phyloP scores from a whole-genome alignment of 2,329 filamentous ascomycete genomes.

The Tympanopsis confertula region DNA sequence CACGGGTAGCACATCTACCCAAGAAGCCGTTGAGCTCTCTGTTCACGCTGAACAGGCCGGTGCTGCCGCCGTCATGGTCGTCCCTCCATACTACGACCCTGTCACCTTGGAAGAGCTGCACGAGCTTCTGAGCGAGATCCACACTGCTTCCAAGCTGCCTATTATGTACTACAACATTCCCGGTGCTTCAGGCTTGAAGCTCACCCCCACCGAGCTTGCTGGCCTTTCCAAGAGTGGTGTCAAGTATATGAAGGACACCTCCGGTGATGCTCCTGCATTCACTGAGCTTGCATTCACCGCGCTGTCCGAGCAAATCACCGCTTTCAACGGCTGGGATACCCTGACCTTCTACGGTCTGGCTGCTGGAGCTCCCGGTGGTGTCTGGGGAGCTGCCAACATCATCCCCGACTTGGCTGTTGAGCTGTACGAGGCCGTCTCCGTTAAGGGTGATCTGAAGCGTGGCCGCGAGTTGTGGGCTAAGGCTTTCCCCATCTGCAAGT shows the following conservation, averaged over 20 bases:
- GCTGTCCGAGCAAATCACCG: conserved; percentile 24
- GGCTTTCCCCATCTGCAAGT: conserved; percentile 36
- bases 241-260: conserved; percentile 38
- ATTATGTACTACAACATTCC: conserved; percentile 41
- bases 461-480: conserved; percentile 33
- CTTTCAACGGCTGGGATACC: conserved; percentile 41
- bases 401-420: conserved; percentile 34
- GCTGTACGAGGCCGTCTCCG: conserved; percentile 32
- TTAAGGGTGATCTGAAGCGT: conserved; percentile 25
- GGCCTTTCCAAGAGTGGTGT: conserved; percentile 30
- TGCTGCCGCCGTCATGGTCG: conserved; percentile 31
- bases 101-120: conserved; percentile 24
- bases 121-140: conserved; percentile 26
- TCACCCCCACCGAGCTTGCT: conserved; percentile 28
- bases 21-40: conserved; percentile 25
- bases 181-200: conserved; percentile 26
- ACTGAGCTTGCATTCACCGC: conserved; percentile 33
- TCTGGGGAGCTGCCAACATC: conserved; percentile 38
- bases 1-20: conserved; percentile 29
- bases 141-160: conserved; percentile 23
- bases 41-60: conserved; percentile 23
- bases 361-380: conserved; percentile 33
- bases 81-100: conserved; percentile 36
- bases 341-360: conserved; percentile 38
- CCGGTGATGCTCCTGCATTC: conserved; percentile 33